Base-by-base conservation (phyloP, 2,329 filamentous ascomycete species). In the Penicillium hordei region DNA sequence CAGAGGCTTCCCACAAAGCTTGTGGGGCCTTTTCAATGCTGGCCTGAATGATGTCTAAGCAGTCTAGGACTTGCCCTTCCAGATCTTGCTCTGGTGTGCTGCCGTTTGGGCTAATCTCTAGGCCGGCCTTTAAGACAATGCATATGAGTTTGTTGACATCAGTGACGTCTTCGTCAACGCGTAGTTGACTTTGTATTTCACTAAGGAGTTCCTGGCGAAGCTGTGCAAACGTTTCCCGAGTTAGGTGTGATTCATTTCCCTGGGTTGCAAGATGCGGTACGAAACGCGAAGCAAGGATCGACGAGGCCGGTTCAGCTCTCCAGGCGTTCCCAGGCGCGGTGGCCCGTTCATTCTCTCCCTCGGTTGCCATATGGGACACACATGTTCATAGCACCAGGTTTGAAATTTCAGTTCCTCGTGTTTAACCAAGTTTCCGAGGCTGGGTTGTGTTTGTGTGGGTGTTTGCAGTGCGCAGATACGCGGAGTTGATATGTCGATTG, bases 141-240 rank as follows among this genome's bases (percentile, higher is more conserved):
- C 90, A 92, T 52, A 96, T 87, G 49, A 97, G 83, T 75, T 92
- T 89, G 67, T 92, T 89, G 65, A 95, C 93, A 71, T 95, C 87
- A 50, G 87, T 83, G 44, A 89, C 76, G 63, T 89, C 87, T 44
- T 89, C 86, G 61, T 88, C 84, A 1, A 80, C 69, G 13, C 84
- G 82, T 33, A 76, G 59, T 44, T 76, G 74, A 42, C 73, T 75
- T 39, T 75, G 70, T 44, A 74, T 73, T 46, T 75, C 75, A 54
- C 82, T 80, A 13, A 87, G 70, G 23, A 86, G 82, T 64, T 87
- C 85, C 61, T 86, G 85, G 27, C 93, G 81, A 3, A 97, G 82
- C 52, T 87, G 86, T 61, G 89, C 87, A 62, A 97, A 88, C 49
- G 91, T 89, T 65, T 87, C 86, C 58, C 86, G 87, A 66, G 89